Evolutionary conservation across 2,329 filamentous ascomycete species (phyloP).

Genomic region (Taxawa tesnikishii): DNA sequence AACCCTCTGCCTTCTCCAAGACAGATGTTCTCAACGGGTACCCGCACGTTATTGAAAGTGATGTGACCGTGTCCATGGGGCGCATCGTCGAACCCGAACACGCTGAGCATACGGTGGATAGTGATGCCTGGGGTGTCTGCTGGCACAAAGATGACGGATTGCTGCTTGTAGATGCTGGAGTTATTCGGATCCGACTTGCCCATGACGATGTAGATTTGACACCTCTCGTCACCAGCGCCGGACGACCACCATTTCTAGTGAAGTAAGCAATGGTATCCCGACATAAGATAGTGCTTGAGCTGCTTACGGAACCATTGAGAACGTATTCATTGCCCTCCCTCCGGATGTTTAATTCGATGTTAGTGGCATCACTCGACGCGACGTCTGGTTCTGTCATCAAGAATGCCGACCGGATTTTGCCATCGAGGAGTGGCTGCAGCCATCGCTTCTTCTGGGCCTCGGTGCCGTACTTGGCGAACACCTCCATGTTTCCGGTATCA

Average conservation of each 20-base stretch:
- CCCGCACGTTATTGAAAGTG: constrained; percentile 76
- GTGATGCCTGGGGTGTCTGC: constrained; percentile 71
- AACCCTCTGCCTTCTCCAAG: constrained; percentile 90
- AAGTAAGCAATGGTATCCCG: too few relatives aligned
- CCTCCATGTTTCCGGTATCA: constrained; percentile 41
- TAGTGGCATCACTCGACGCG: constrained; percentile 37
- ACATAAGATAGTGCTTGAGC: too few relatives aligned
- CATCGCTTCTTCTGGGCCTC: constrained; percentile 37
- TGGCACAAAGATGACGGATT: constrained; percentile 86
- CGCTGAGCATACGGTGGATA: constrained; percentile 85
- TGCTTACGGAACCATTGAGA: constrained; percentile 66
- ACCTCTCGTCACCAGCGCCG: constrained; percentile 84
- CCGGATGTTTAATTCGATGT: constrained; percentile 54
- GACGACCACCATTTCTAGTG: constrained; percentile 98
- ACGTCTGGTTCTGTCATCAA: constrained; percentile 40
- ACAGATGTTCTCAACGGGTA: constrained; percentile 72
- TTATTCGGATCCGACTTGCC: constrained; percentile 75
- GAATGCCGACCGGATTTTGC: constrained; percentile 37
- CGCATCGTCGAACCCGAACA: constrained; percentile 97
- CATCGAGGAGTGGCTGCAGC: constrained; percentile 36
- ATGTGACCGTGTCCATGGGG: constrained; percentile 95
- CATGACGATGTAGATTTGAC: constrained; percentile 92
- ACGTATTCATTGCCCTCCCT: constrained; percentile 81
- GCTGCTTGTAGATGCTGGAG: constrained; percentile 70
- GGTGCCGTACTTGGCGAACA: constrained; percentile 40